Percentiles rank a stretch among this genome's conserved stretches.
These are phyloP conservation scores for Ogataea pilisensis DNA, from an alignment of 805 yeast genomes.

Conservation along the genomic window DNA sequence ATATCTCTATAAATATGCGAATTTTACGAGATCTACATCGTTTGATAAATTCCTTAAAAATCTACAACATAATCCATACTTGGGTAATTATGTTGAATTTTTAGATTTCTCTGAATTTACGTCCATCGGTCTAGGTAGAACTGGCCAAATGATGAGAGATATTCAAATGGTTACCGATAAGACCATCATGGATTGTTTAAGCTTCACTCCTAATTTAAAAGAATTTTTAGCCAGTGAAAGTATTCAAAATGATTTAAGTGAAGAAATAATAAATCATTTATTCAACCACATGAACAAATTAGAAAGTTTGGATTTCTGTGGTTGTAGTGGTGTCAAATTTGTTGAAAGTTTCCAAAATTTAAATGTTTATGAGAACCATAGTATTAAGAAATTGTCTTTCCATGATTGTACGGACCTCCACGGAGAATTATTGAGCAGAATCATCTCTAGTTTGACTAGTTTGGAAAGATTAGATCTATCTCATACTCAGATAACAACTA, in stretches of 20 bases:
- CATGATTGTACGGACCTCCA: conserved; percentile 86
- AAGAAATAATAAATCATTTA: conserved; percentile 47
- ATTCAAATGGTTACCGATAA: conserved; percentile 82
- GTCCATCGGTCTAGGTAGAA: conserved; percentile 83
- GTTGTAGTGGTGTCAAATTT: conserved; percentile 67
- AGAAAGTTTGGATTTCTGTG: conserved; percentile 81
- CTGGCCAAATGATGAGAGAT: conserved; percentile 85
- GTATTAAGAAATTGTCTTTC: conserved; percentile 54
- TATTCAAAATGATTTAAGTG: conserved; percentile 76
- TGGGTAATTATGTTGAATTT: conserved; percentile 63
- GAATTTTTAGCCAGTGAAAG: conserved; percentile 85
- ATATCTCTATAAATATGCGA: conserved; percentile 60
- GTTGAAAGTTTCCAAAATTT: conserved; percentile 52
- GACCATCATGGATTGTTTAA: conserved; percentile 63
- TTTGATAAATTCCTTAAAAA: conserved; percentile 68
- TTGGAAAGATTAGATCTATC: conserved; percentile 71
- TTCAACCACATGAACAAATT: conserved; percentile 53
- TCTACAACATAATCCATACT: conserved; percentile 39
- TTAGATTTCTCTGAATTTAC: conserved; percentile 88
- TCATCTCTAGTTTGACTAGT: conserved; percentile 53
- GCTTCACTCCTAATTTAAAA: conserved; percentile 58
- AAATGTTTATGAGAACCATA: conserved; percentile 24
- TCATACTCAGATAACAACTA: conserved; percentile 72
- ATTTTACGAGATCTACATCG: conserved; percentile 75
- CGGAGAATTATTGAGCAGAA: conserved; percentile 46